Conservation (phyloP, 768 basidiomycete species). For the Tricholomella constricta region DNA sequence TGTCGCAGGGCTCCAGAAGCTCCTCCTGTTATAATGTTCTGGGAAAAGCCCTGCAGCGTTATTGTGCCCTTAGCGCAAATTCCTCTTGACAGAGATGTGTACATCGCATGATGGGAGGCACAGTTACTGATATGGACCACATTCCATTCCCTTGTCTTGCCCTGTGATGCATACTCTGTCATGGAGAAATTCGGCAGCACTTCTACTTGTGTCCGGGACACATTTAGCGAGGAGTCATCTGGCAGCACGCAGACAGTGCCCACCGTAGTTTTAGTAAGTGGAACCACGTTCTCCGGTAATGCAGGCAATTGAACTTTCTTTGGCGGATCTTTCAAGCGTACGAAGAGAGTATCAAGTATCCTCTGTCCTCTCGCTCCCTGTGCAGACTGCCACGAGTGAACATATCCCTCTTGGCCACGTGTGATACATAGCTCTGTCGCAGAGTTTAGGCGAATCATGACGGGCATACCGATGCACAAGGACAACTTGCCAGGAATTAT, state of each 20-base stretch:
- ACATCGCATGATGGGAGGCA: too few species aligned
- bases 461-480: neutral
- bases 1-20: slow-evolving; percentile 29
- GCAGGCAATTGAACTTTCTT: neutral
- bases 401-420: neutral
- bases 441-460: too few species aligned
- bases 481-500: neutral
- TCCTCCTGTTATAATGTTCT: slow-evolving; percentile 24
- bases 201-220: neutral
- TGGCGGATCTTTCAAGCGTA: neutral
- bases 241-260: too few species aligned
- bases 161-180: neutral
- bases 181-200: neutral
- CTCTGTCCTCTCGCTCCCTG: neutral
- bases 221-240: too few species aligned
- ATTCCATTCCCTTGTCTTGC: neutral
- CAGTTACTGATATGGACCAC: too few species aligned
- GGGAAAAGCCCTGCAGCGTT: too few species aligned
- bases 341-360: neutral
- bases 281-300: neutral
- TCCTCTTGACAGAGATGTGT: too few species aligned
- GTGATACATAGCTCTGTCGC: neutral
- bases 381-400: neutral
- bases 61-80: too few species aligned
- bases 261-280: neutral